Base-by-base conservation (phyloP, 805 yeast species). In the Yarrowia sp. region DNA sequence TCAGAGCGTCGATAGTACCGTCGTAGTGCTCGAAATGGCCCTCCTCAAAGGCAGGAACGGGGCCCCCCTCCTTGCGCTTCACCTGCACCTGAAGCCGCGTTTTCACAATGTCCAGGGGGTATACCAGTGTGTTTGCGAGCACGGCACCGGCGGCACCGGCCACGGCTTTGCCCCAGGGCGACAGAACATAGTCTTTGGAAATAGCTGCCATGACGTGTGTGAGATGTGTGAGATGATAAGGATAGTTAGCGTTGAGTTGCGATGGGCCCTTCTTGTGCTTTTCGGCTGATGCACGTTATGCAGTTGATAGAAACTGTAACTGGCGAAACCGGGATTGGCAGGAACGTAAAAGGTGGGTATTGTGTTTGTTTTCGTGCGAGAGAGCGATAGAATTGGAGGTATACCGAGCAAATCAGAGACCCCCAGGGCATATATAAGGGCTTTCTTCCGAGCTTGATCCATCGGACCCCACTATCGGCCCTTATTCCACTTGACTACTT, bases 121-220 rank as follows among this genome's bases (percentile, higher is more conserved):
- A 90, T 1, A 90, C 92, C 46, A 85, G 79, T 8, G 90, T 78
- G 76, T 89, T 90, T 43, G 96, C 96, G 58, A 88, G 73, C 22
- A 86, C 87, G 1, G 96, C 89, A 9, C 96, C 95, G 54, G 87
- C 79, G 0, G 96, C 90, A 0, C 96, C 96, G 58, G 89, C 85
- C 16, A 89, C 81, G 0, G 96, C 96, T 71, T 85, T 84, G 68
- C 90, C 96, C 71, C 90, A 77, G 8, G 90, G 88, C n/a, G 86
- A 70, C 46, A 75, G 69, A 19, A 58, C 63, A 22, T 30, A 58
- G 51, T 58, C 63, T 54, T 54, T 54, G 61, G 61, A 54, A 54
- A 54, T 54, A 26, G 61, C 61, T 11, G 61, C 61, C 61, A 54
- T 54, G 61, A 35, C 41, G 33, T 54, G 61, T 38, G 61, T 54